These are phyloP conservation scores for Ceratocystis diversiconidia DNA, from an alignment of 2,329 filamentous ascomycete species.

Conservation along the genomic window DNA sequence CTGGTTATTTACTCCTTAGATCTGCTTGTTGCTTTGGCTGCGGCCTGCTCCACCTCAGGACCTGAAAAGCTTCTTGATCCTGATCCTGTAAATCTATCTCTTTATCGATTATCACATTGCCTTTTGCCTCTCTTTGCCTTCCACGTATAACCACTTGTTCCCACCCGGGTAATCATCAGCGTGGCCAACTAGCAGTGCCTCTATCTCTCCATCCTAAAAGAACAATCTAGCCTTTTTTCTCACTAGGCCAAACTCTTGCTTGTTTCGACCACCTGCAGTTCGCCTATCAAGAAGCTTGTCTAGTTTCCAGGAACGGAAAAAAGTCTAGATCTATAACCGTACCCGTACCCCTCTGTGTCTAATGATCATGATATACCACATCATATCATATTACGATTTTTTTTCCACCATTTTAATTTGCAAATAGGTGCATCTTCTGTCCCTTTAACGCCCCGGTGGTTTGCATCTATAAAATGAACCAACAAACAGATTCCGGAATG, in stretches of 20 bases:
- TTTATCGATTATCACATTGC: background rate
- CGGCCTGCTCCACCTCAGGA: conserved; percentile 1
- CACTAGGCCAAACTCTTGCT: background rate
- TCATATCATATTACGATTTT: too few species aligned
- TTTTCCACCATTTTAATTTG: too few species aligned
- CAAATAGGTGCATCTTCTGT: too few species aligned
- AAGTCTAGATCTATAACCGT: background rate
- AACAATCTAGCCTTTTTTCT: background rate
- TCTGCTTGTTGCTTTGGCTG: background rate
- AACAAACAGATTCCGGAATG: too few species aligned
- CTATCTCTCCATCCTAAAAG: background rate
- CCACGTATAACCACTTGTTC: background rate
- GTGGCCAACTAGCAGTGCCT: background rate
- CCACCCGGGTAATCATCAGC: background rate
- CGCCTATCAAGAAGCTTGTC: background rate
- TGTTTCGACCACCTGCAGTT: background rate
- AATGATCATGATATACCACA: too few species aligned
- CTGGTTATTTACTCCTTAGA: background rate
- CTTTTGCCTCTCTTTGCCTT: background rate
- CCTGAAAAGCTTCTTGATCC: conserved; percentile 14
- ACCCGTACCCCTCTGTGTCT: background rate
- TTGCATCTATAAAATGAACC: too few species aligned
- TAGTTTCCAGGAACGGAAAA: background rate
- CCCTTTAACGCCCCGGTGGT: too few species aligned
- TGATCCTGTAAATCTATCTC: conserved; percentile 10